These are phyloP conservation scores for Aspergillus spinulosporus DNA, from an alignment of 2,329 filamentous ascomycete species.

Conservation along the genomic window DNA sequence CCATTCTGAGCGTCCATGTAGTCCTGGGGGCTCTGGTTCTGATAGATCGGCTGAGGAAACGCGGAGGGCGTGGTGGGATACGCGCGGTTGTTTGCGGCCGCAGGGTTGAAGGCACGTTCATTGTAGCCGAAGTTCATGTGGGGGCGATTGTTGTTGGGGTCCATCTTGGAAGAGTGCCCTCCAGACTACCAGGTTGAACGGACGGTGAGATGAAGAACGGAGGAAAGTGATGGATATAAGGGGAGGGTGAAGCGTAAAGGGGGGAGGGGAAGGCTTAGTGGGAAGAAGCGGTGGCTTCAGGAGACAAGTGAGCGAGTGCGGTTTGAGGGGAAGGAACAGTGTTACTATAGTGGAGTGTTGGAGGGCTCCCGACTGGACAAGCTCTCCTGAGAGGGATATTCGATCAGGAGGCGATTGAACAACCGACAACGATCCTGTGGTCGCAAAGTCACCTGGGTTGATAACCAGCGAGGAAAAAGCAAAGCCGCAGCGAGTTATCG, in stretches of 20 bases:
- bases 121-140: slow-evolving; percentile 55
- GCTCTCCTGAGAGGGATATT: neutral
- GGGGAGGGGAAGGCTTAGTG: slow-evolving; percentile 14
- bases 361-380: slow-evolving; percentile 13
- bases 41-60: slow-evolving; percentile 86
- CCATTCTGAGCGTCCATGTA: slow-evolving; percentile 56
- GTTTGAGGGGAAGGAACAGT: slow-evolving; percentile 13
- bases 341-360: slow-evolving; percentile 13
- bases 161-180: slow-evolving; percentile 48
- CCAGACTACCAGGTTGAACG: slow-evolving; percentile 41
- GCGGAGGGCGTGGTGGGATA: slow-evolving; percentile 92
- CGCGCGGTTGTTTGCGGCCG: slow-evolving; percentile 62
- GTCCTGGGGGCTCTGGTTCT: slow-evolving; percentile 60
- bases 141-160: slow-evolving; percentile 54
- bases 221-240: slow-evolving; percentile 11
- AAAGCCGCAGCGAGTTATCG: slow-evolving; percentile 6
- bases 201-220: slow-evolving; percentile 27
- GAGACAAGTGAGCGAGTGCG: slow-evolving; percentile 9
- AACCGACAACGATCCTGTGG: neutral
- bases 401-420: slow-evolving; percentile 11
- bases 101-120: slow-evolving; percentile 61
- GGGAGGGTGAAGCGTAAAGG: neutral
- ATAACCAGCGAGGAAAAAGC: slow-evolving; percentile 10
- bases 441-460: neutral
- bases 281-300: slow-evolving; percentile 21